phyloP scores from a whole-genome alignment of 2,329 filamentous ascomycete species.

The Penicillium sp. region DNA sequence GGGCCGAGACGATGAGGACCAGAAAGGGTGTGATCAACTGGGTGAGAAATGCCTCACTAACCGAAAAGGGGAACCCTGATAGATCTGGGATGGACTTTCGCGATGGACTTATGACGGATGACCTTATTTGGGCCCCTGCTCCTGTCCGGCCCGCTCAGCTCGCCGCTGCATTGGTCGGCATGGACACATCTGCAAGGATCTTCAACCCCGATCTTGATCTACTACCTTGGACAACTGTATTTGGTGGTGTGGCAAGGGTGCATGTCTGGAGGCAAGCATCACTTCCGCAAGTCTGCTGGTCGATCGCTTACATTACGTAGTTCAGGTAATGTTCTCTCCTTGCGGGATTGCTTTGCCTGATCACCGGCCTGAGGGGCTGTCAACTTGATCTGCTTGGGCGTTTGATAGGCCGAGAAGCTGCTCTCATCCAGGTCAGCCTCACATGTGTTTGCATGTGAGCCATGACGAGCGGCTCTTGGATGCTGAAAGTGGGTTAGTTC shows the following conservation, averaged over 20 bases:
- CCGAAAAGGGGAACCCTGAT: not conserved
- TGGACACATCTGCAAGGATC: not conserved
- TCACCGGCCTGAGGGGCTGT: too few species aligned
- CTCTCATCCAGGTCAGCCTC: slow-evolving; percentile 5
- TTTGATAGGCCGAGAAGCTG: not conserved
- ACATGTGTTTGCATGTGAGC: slow-evolving; percentile 17
- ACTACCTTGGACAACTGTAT: too few species aligned
- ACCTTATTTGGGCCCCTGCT: not conserved
- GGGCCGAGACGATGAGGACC: not conserved
- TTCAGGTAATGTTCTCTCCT: too few species aligned
- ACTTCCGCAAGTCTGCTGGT: too few species aligned
- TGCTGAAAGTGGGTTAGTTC: not conserved
- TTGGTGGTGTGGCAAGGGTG: too few species aligned
- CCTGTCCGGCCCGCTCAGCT: not conserved
- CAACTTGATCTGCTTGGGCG: too few species aligned
- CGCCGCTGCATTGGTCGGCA: not conserved
- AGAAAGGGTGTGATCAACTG: not conserved
- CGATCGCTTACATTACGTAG: too few species aligned
- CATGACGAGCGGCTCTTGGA: not conserved
- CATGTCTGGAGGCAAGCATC: too few species aligned
- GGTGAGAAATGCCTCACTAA: not conserved
- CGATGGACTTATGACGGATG: not conserved
- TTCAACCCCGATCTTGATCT: not conserved
- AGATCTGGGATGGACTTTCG: not conserved
- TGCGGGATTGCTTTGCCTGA: too few species aligned